phyloP scores from a whole-genome alignment of 1,139 yeast genomes.

The Saccharomyces hybrid region DNA sequence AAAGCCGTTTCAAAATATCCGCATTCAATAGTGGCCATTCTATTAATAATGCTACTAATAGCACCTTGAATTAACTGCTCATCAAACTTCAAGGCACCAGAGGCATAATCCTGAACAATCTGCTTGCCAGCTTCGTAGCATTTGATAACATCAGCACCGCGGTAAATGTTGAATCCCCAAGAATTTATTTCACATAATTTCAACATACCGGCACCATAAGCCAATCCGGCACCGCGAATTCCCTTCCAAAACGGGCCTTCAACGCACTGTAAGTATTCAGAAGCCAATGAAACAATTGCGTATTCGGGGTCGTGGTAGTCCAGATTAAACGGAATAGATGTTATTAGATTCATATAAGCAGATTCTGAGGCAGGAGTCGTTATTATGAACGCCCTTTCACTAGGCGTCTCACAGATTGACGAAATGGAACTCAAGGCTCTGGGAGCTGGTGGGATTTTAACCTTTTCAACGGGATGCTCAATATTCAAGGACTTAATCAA shows the following conservation, averaged over 20 bases:
- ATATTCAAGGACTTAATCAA: constrained; percentile 31
- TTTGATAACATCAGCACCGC: constrained; percentile 77
- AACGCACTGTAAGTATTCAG: constrained; percentile 72
- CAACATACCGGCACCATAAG: constrained; percentile 73
- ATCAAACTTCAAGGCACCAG: constrained; percentile 51
- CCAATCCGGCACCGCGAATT: constrained; percentile 90
- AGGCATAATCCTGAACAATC: constrained; percentile 56
- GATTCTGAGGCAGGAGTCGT: constrained; percentile 86
- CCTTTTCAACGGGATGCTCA: constrained; percentile 7
- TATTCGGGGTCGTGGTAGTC: constrained; percentile 61
- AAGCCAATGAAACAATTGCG: constrained; percentile 63
- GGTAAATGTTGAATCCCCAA: constrained; percentile 58
- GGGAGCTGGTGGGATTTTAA: constrained; percentile 38
- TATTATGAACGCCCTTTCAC: constrained; percentile 53
- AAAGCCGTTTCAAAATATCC: constrained; percentile 58
- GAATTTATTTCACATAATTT: constrained; percentile 61
- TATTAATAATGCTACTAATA: constrained; percentile 64
- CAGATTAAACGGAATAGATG: constrained; percentile 49
- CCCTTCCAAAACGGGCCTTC: constrained; percentile 99
- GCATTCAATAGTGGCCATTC: constrained; percentile 58
- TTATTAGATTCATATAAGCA: constrained; percentile 57
- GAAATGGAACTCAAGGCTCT: constrained; percentile 50
- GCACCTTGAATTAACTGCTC: constrained; percentile 59
- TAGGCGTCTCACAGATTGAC: constrained; percentile 47
- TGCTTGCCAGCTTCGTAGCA: constrained; percentile 63